Percentiles rank a stretch among this genome's conserved stretches.
phyloP scores from a whole-genome alignment of 192 early-diverging fungal species.

The Chytriomyces sp. region DNA sequence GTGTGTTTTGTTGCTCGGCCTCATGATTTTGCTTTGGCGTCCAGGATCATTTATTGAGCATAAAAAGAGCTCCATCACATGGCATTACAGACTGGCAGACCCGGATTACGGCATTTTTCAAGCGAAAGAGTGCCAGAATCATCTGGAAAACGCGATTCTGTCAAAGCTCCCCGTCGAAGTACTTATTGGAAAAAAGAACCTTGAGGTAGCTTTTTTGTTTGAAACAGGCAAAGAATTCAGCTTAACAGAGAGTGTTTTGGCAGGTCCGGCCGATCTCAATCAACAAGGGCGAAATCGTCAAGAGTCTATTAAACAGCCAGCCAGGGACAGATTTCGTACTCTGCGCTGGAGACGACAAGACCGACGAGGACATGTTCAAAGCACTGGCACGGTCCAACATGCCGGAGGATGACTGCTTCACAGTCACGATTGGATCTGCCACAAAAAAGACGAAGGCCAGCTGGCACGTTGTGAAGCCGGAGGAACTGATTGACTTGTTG shows the following conservation, averaged over 20 bases:
- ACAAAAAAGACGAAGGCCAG: constrained; percentile 86
- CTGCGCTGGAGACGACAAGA: constrained; percentile 97
- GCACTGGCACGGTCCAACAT: constrained; percentile 54
- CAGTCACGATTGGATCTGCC: constrained; percentile 79
- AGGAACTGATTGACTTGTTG: constrained; percentile 66
- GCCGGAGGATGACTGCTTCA: constrained; percentile 65
- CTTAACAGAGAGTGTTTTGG: background rate
- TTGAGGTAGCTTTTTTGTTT: constrained; percentile 63
- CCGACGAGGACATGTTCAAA: constrained; percentile 98
- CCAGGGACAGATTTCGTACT: constrained; percentile 85
- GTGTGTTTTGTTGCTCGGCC: constrained; percentile 8
- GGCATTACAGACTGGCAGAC: constrained; percentile 96
- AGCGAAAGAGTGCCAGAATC: constrained; percentile 96
- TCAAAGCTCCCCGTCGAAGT: constrained; percentile 96
- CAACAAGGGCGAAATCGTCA: constrained; percentile 98
- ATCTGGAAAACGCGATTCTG: constrained; percentile 87
- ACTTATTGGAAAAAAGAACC: constrained; percentile 93
- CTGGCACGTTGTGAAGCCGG: constrained; percentile 79
- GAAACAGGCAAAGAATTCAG: background rate
- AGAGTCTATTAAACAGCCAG: constrained; percentile 68
- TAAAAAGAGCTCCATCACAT: constrained; percentile 91
- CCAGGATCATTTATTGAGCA: constrained; percentile 88
- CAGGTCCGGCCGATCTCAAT: constrained; percentile 84
- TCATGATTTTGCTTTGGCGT: no score
- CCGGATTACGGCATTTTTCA: constrained; percentile 96